A percentile compares a stretch with the other conserved stretches of the same genome.
phyloP scores from a whole-genome alignment of 176 grass and related monocot species.

The Alloteropsis semialata region DNA sequence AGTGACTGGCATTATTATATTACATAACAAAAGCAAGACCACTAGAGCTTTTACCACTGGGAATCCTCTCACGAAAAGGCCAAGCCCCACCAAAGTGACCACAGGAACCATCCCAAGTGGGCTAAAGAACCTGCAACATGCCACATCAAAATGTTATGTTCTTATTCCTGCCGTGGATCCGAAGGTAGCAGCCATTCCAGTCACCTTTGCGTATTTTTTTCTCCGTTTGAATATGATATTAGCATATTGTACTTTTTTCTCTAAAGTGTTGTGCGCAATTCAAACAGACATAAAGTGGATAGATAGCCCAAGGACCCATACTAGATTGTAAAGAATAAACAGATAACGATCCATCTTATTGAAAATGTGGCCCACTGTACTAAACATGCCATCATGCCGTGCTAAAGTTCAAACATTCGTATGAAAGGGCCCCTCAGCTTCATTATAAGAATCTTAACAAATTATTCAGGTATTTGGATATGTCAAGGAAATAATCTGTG shows the following conservation, averaged over 20 bases:
- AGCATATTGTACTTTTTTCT: slow-evolving; percentile 29
- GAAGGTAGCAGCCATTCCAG: slow-evolving; percentile 29
- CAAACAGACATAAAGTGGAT: slow-evolving; percentile 41
- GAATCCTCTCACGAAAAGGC: slow-evolving; percentile 99
- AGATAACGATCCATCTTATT: slow-evolving; percentile 27
- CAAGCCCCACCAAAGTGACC: slow-evolving; percentile 86
- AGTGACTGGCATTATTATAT: background rate
- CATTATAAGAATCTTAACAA: background rate
- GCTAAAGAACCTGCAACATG: slow-evolving; percentile 92
- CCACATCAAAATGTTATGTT: slow-evolving; percentile 26
- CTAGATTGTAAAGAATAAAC: slow-evolving; percentile 19
- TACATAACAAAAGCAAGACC: slow-evolving; percentile 31
- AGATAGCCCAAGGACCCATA: slow-evolving; percentile 16
- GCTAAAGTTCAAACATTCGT: background rate
- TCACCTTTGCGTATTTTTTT: slow-evolving; percentile 13
- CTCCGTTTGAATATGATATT: slow-evolving; percentile 14
- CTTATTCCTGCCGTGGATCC: slow-evolving; percentile 38
- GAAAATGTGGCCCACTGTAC: slow-evolving; percentile 6
- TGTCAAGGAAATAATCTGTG: background rate
- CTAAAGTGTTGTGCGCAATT: slow-evolving; percentile 41
- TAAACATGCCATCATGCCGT: slow-evolving; percentile 12
- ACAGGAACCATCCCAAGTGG: slow-evolving; percentile 96
- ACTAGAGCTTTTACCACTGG: slow-evolving; percentile 72
- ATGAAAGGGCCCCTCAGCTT: background rate
- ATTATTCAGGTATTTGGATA: background rate